phyloP scores from a whole-genome alignment of 768 basidiomycete genomes.

The Lactarius psammicola region DNA sequence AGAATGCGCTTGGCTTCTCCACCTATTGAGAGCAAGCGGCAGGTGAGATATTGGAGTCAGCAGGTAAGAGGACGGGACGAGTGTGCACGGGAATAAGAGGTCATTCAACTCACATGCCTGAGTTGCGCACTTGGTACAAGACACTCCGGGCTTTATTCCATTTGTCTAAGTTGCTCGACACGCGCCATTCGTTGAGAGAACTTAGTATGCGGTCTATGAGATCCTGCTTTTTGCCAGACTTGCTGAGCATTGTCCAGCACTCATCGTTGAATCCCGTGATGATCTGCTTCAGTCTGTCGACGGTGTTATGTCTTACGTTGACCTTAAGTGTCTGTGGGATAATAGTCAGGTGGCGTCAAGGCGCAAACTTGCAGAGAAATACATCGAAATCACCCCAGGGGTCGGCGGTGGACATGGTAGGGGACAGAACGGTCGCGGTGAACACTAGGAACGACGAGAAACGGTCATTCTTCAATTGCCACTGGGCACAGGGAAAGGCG shows the following conservation, averaged over 20 bases:
- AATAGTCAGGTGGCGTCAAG: conserved; percentile 17
- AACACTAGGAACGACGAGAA: neutral
- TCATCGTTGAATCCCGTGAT: conserved; percentile 76
- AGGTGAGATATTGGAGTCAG: neutral
- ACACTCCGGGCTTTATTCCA: conserved; percentile 70
- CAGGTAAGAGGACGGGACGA: neutral
- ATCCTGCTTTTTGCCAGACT: conserved; percentile 85
- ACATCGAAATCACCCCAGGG: conserved; percentile 78
- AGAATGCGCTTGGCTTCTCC: conserved; percentile 22
- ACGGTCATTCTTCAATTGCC: neutral
- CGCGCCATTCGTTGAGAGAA: conserved; percentile 61
- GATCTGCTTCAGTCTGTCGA: conserved; percentile 83
- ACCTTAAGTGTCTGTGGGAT: conserved; percentile 60
- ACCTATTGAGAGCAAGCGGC: conserved; percentile 3
- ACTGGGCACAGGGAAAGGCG: conserved; percentile 8
- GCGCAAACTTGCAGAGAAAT: conserved; percentile 29
- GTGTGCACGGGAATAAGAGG: conserved; percentile 12
- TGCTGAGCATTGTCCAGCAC: conserved; percentile 62
- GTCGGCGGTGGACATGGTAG: conserved; percentile 57
- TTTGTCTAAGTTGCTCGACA: conserved; percentile 54
- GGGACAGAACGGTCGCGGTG: conserved; percentile 1
- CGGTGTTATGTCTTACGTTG: conserved; percentile 73
- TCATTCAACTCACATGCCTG: conserved; percentile 58
- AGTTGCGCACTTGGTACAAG: conserved; percentile 60
- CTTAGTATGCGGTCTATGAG: conserved; percentile 72